Conservation (phyloP, 78 protist genomes). For the Cyanophora paradoxa region DNA sequence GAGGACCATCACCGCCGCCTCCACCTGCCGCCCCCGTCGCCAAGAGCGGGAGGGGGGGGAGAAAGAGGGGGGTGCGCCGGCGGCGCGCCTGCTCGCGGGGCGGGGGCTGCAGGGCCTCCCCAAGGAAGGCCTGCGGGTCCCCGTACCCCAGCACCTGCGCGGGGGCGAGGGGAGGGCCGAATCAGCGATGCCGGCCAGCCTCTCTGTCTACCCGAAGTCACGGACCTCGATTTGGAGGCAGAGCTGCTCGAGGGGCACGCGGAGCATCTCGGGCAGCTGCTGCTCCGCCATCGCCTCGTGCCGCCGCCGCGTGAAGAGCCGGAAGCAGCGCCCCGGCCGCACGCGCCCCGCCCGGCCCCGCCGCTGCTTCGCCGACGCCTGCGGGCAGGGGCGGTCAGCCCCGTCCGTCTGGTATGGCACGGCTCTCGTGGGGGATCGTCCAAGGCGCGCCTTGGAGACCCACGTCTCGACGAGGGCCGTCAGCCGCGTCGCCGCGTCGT, state of each 20-base stretch:
- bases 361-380: constrained; percentile 78
- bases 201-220: background rate
- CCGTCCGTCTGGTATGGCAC: no score
- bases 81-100: background rate
- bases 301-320: background rate
- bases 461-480: constrained; percentile 42
- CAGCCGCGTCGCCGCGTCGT: no score
- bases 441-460: no score
- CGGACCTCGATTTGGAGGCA: constrained; percentile 62
- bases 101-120: background rate
- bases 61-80: background rate
- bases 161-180: background rate
- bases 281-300: constrained; percentile 2
- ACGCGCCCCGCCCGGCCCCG: constrained; percentile 93
- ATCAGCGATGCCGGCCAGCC: background rate
- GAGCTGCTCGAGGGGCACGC: constrained; percentile 78
- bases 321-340: constrained; percentile 62
- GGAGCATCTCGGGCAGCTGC: constrained; percentile 77
- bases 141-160: background rate
- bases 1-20: background rate
- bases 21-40: background rate
- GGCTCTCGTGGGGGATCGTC: no score
- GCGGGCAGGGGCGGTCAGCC: no score
- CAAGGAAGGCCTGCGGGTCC: background rate
- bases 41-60: background rate